phyloP scores from a whole-genome alignment of 2,329 filamentous ascomycete species.

The Fusarium pininemorale region DNA sequence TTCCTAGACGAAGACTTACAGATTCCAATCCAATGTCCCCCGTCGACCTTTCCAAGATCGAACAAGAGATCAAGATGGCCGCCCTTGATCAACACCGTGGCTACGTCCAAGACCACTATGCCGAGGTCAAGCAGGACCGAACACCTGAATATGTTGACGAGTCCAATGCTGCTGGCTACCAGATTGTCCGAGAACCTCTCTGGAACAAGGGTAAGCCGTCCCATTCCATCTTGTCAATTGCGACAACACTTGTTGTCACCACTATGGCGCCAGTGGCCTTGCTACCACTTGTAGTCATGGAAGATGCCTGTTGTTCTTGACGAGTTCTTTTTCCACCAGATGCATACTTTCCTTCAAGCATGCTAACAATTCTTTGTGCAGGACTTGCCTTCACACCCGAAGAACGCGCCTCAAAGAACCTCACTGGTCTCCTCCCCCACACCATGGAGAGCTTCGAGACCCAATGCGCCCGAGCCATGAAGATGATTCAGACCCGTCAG shows the following conservation, averaged over 20 bases:
- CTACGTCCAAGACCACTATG: conserved; percentile 66
- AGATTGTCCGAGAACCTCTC: conserved; percentile 68
- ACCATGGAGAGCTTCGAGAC: conserved; percentile 68
- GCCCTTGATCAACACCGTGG: conserved; percentile 68
- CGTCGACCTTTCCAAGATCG: conserved; percentile 65
- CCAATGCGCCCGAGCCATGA: conserved; percentile 73
- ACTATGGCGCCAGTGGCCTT: conserved; percentile 13
- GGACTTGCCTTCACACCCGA: conserved; percentile 72
- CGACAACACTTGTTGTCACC: conserved; percentile 24
- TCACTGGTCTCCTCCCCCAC: conserved; percentile 72
- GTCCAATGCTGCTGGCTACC: conserved; percentile 65
- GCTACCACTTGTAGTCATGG: neutral
- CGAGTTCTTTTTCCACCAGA: neutral
- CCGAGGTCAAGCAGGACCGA: conserved; percentile 63
- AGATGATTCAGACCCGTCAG: conserved; percentile 75
- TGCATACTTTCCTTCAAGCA: neutral
- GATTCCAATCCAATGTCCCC: conserved; percentile 65
- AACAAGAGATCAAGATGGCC: conserved; percentile 69
- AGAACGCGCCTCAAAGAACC: conserved; percentile 70
- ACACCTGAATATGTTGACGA: conserved; percentile 64
- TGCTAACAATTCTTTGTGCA: conserved; percentile 44
- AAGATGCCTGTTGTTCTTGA: neutral
- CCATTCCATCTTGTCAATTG: neutral
- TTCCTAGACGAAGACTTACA: conserved; percentile 60
- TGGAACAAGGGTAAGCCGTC: conserved; percentile 70